Base-by-base conservation (phyloP, 140 eudicot genomes). In the Stevia rebaudiana region DNA sequence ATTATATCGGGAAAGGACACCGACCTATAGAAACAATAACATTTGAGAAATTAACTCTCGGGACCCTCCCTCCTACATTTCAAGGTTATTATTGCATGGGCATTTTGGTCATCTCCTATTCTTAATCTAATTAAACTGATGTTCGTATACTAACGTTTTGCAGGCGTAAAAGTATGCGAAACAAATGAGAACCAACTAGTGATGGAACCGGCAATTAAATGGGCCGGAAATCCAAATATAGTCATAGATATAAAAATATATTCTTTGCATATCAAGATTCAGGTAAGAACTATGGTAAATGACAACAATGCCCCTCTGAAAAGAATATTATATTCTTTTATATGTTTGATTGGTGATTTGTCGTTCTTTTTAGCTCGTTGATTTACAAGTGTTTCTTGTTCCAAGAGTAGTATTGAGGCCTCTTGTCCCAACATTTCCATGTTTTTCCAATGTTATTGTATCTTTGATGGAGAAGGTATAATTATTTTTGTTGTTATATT, bases 141-240 rank as follows among this genome's bases (percentile, higher is more conserved):
- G 5, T 49, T 67, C 13, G 8, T 19, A 13, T 40, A 8, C 16
- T 52, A 44, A 43, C 36, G 24, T 31, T 61, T 48, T 66, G 50
- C 70, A 88, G 98, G 96, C 47, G 55, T 92, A 23, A 92, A 92
- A 78, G 80, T 83, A 25, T 79, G 67, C 12, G 95, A 85, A 80
- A 92, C 96, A 4, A 78, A 88, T 62, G 96, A 92, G 75, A 92
- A 69, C 52, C 85, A 92, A 28, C 71, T 92, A 39, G 94, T 88
- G 30, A 81, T 88, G 87, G 96, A 92, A 75, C 86, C 96, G 25
- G 85, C 89, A 49, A 61, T 91, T 9, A 80, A 84, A 71, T 91
- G 98, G 98, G 98, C 98, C 11, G 96, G 96, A 46, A 87, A 91
- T 75, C 92, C 94, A 18, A 85, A 91, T 65, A 77, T 87, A 54